Evolutionary conservation across 495 filamentous ascomycete genomes (phyloP), one percentile per base, ranked within the genome.

Genomic region (Xylaria grammica): DNA sequence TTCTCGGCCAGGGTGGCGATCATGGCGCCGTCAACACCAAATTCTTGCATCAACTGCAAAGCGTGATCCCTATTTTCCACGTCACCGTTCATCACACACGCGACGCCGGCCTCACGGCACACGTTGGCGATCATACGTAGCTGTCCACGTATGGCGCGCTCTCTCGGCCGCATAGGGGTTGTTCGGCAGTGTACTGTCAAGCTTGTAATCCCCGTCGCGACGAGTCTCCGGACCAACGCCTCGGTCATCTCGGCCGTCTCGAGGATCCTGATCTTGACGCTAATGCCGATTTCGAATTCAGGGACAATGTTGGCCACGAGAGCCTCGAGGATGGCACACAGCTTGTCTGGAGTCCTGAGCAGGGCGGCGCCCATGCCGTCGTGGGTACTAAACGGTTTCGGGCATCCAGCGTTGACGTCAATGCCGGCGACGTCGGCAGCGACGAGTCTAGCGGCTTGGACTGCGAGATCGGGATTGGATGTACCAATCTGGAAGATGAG

Each of bases 301-400:
- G 84, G 83, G 2, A 86, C 86, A 22, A 99, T 89, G 67, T 96
- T 87, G 38, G 82, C 80, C 10, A 97, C 93, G 15, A 99, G 82
- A 0, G 90, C 87, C 56, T 88, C 85, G 0, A 99, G 84, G 59
- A 99, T 98, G 0, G 87, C 81, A 54, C 87, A 88, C 0, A 99
- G 86, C 66, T 82, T 86, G 59, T 97, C 94, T 0, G 95, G 96
- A 0, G 87, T 91, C 52, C 84, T 83, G 17, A 99, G 82, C 22
- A 99, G 78, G 3, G 93, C 95, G 0, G 96, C 95, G 30, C 96
- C 96, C 95, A 98, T 99, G 40, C 95, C 96, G 38, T 92, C 90
- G 61, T 81, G 82, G 11, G 93, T 96, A 66, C 88, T 92, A 76
- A 99, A 99, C 3, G 96, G 93, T 77, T 98, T 99, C 0, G 95